phyloP scores from a whole-genome alignment of 371 early-diverging fungal species.

The Phascolomyces articulosus region DNA sequence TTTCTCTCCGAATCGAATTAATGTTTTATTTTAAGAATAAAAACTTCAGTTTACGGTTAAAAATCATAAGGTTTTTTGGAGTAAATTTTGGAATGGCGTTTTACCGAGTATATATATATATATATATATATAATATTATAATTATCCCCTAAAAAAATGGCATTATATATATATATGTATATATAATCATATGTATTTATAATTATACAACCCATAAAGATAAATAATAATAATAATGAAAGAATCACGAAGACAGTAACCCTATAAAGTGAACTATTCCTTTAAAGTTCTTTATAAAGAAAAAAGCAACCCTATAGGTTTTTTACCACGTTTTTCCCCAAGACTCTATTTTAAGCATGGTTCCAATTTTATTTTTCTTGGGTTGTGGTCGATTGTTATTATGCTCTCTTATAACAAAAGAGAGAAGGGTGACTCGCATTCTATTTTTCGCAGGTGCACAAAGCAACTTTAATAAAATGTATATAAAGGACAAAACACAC shows the following conservation, averaged over 20 bases:
- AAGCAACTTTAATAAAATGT: neutral
- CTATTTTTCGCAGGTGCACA: neutral
- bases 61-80: slow-evolving; percentile 1
- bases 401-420: neutral
- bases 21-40: neutral
- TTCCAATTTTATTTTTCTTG: neutral
- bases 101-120: neutral
- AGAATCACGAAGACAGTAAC: neutral
- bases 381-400: too few species aligned
- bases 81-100: neutral
- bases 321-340: neutral
- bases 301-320: neutral
- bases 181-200: too few species aligned
- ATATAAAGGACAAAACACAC: too few species aligned
- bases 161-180: too few species aligned
- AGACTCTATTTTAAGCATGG: slow-evolving; percentile 6
- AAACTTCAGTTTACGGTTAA: neutral
- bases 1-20: too few species aligned
- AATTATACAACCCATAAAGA: too few species aligned
- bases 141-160: neutral
- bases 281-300: neutral
- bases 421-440: neutral
- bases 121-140: too few species aligned
- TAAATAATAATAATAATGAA: too few species aligned
- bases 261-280: neutral